Evolutionary conservation across 495 filamentous ascomycete genomes (phyloP).

Genomic region (Aspergillus sclerotiicarbonarius): DNA sequence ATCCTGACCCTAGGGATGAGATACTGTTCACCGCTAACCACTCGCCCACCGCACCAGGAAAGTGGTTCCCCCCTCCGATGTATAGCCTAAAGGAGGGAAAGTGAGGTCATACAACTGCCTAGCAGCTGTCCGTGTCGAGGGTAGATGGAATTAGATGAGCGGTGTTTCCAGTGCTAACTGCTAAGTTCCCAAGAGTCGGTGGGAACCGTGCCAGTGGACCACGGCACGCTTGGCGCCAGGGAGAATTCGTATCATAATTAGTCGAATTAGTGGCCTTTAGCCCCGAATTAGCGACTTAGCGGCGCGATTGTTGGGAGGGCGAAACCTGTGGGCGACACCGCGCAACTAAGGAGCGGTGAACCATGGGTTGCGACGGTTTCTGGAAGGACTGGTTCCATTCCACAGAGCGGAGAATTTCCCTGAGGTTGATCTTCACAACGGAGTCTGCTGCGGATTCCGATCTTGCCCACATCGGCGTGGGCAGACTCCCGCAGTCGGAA

Average conservation of each 20-base stretch:
- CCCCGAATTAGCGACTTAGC: slow-evolving; percentile 1
- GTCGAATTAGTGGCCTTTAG: not conserved
- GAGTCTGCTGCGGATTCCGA: slow-evolving; percentile 6
- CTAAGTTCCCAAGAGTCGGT: too few relatives aligned
- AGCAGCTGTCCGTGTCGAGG: too few relatives aligned
- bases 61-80: too few relatives aligned
- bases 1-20: too few relatives aligned
- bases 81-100: too few relatives aligned
- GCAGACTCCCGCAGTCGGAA: not conserved
- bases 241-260: not conserved
- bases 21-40: too few relatives aligned
- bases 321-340: slow-evolving; percentile 1
- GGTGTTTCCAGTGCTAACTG: too few relatives aligned
- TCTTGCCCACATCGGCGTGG: slow-evolving; percentile 5
- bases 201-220: not conserved
- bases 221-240: not conserved
- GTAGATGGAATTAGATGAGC: too few relatives aligned
- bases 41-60: too few relatives aligned
- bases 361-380: slow-evolving; percentile 19
- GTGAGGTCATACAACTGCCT: too few relatives aligned
- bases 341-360: slow-evolving; percentile 19
- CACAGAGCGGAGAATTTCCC: slow-evolving; percentile 12
- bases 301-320: not conserved
- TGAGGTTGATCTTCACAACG: slow-evolving; percentile 16
- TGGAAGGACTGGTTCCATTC: slow-evolving; percentile 18